These are phyloP conservation scores for Auriscalpium microsporum DNA, from an alignment of 768 basidiomycete genomes.

Conservation along the genomic window DNA sequence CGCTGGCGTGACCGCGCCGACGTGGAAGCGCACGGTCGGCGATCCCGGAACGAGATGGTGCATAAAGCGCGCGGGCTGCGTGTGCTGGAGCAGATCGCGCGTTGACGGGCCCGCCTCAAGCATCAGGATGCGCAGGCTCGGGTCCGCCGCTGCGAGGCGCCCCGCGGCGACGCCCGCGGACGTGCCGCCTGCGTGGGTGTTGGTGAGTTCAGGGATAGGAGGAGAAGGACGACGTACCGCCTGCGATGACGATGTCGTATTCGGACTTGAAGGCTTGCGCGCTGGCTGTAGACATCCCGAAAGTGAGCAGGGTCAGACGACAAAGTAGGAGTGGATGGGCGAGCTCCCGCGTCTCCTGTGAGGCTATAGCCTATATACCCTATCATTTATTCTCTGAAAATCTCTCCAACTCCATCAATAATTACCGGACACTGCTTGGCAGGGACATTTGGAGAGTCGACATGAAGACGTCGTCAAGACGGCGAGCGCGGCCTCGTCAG, in stretches of 20 bases:
- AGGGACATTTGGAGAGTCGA: too few relatives aligned
- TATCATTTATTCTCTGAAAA: too few relatives aligned
- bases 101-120: slow-evolving; percentile 53
- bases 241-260: slow-evolving; percentile 9
- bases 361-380: too few relatives aligned
- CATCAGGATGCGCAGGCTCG: slow-evolving; percentile 47
- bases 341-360: too few relatives aligned
- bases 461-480: too few relatives aligned
- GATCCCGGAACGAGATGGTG: slow-evolving; percentile 30
- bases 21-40: slow-evolving; percentile 37
- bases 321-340: too few relatives aligned
- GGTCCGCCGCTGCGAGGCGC: slow-evolving; percentile 45
- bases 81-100: slow-evolving; percentile 35
- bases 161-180: slow-evolving; percentile 51
- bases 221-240: slow-evolving; percentile 11
- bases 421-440: too few relatives aligned
- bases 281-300: too few relatives aligned
- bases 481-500: too few relatives aligned
- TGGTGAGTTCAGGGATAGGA: neutral
- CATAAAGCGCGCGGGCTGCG: slow-evolving; percentile 46
- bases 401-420: too few relatives aligned
- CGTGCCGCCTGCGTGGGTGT: slow-evolving; percentile 28
- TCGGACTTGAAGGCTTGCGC: neutral
- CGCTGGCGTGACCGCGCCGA: slow-evolving; percentile 31
- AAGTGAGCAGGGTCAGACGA: too few relatives aligned